Evolutionary conservation across 805 yeast species (phyloP), one percentile per base, ranked within the genome.

Genomic region (Candida pini): DNA sequence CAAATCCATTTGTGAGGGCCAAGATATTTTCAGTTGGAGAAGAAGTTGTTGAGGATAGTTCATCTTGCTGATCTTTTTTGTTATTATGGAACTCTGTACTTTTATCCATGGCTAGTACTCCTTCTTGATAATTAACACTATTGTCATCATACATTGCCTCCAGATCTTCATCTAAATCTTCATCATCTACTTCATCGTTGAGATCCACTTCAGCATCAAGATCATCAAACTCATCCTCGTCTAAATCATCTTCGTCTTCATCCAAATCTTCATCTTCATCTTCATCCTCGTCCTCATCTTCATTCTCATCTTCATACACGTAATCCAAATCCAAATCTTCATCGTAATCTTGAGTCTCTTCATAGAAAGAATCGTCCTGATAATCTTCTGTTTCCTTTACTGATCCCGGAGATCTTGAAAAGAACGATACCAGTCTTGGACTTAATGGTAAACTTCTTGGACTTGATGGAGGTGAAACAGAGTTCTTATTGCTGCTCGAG

Each of bases 241-340:
- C 54, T 4, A 47, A 24, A 15, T 24, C 26, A 23, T 12, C 17
- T 9, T 33, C 44, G 5, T 40, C 54, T 4, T 49, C 51, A 15
- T 53, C 53, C 14, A 54, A 53, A 19, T 51, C 53, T 8, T 53
- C 59, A 15, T 59, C 66, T 6, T 57, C 61, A 8, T 56, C 60
- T 15, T 51, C 55, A 7, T 55, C 56, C 14, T 52, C 54, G 16
- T 56, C 52, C 5, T 54, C 59, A 8, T 49, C 53, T 7, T 54
- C 60, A 4, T 53, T 35, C 6, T 41, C 49, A 33, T 44, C 49
- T 23, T 41, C 48, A 21, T 40, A 35, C n/a, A 38, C 32, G n/a
- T 44, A 40, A 20, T 43, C 49, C 9, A 39, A 43, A 19, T 45
- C 47, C 18, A 33, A 35, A n/a, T 36, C 45, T 28, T 43, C 39